Base-by-base conservation (phyloP, 345 rosid species). In the Carallia brachiata region DNA sequence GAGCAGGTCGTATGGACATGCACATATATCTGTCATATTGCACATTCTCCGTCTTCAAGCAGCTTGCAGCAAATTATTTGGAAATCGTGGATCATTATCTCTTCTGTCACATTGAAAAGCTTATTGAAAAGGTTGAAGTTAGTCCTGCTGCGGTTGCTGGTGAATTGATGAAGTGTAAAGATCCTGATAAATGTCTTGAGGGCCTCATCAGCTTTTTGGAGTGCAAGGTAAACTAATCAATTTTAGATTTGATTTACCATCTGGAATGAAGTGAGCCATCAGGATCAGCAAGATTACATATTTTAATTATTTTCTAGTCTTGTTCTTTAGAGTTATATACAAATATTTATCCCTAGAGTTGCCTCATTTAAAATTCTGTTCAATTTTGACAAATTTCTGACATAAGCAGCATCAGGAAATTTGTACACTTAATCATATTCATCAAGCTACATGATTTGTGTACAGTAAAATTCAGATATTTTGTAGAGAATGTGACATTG, bases 1-100 rank as follows among this genome's bases (percentile, higher is more conserved):
- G 86, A 72, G 73, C 84, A 0, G 86, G 86, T 1, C 86, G 80
- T 0, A 83, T 83, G 84, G 86, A 83, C 58, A 59, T 63, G 71
- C 86, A 83, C 69, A 73, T 83, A 40, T 36, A 65, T 65, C 44
- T 83, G 30, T 75, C 80, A 1, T 83, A 83, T 16, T 80, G 86
- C 71, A 80, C 86, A 30, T 69, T 68, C 63, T 83, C 84, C 10
- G 73, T 70, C 30, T 78, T 83, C 75, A 83, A 78, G 82, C 84
- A 77, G 69, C 80, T 80, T 2, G 84, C 78, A n/a, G 58, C 65
- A 9, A 83, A 36, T 60, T 80, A 80, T 74, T 67, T 75, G 61
- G 79, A 70, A 6, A 64, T 80, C 52, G 57, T 9, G 16, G 44
- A 72, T 50, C 80, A 83, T 34, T 50, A 70, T 47, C 72, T 75